Base-by-base conservation (phyloP, 2,329 filamentous ascomycete genomes). In the Ampelomyces quisqualis region DNA sequence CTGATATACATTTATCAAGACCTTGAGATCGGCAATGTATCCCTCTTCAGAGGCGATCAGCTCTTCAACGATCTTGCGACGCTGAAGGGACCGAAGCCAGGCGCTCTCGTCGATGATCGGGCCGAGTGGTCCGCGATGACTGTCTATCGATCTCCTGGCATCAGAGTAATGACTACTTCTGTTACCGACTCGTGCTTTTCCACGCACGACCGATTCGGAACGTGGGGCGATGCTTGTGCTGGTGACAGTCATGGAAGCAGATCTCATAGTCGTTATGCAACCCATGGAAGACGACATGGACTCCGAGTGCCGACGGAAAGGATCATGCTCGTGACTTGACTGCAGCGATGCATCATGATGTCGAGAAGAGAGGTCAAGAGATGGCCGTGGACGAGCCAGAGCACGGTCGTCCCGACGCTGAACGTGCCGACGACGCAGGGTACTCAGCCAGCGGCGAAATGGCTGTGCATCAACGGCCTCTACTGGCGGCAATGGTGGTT, bases 21-120 rank as follows among this genome's bases (percentile, higher is more conserved):
- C 89, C 56, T 88, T 88, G 43, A 97, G 70, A 58, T 95, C 91
- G 11, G 84, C 81, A 55, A 97, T 84, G 64, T 97, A 97, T 58
- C 85, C 82, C 63, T 93, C 86, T 67, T 97, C 93, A 0, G 90
- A 95, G 41, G 73, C 79, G 46, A 96, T 81, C 35, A 97, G 73
- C 69, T 97, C 93, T 61, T 93, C 87, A 23, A 97, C 70, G 26
- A 95, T 82, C 47, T 84, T 82, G 10, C 88, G 81, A 46, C 93
- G 81, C 58, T 90, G 86, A 14, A 86, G 69, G 2, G 88, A 81
- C 38, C 90, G 81, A 51, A 83, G 79, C 28, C 79, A 78, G n/a
- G 86, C 83, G 20, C 77, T 82, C 43, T 84, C 78, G 52, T 95
- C 89, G 8, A 83, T 64, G 9, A 72, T 62, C 11, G 71, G 70